A percentile compares a stretch with the other conserved stretches of the same genome.
Evolutionary conservation across 805 yeast species (phyloP).

Genomic region (Ogataea trehalophila): DNA sequence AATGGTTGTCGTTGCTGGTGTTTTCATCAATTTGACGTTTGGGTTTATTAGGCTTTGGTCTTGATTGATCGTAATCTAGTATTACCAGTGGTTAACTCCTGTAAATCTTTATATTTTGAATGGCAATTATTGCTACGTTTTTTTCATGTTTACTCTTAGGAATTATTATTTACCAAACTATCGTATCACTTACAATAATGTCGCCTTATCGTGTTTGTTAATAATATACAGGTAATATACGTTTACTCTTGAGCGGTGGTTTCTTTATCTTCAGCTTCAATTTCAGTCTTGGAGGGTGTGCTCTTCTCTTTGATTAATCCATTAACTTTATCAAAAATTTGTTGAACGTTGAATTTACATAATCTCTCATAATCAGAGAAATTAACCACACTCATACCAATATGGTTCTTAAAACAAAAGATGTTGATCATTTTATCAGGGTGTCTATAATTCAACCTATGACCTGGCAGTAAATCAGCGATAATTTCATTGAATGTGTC

Average conservation of each 20-base stretch:
- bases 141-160: too few species aligned
- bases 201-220: too few species aligned
- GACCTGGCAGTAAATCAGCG: conserved; percentile 39
- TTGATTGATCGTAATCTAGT: not conserved
- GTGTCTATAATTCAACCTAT: conserved; percentile 72
- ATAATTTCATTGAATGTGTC: conserved; percentile 68
- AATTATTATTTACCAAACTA: too few species aligned
- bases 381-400: conserved; percentile 82
- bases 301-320: conserved; percentile 8
- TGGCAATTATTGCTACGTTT: too few species aligned
- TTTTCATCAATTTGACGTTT: conserved; percentile 61
- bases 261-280: too few species aligned
- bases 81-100: too few species aligned
- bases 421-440: conserved; percentile 77
- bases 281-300: too few species aligned
- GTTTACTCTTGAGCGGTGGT: too few species aligned
- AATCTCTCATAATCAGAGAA: conserved; percentile 46
- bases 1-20: conserved; percentile 70
- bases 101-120: too few species aligned
- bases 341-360: conserved; percentile 76
- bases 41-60: conserved; percentile 52
- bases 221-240: too few species aligned
- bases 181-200: too few species aligned
- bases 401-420: conserved; percentile 82
- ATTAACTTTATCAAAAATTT: conserved; percentile 52